Evolutionary conservation across 352 stramenopile species (phyloP).

Genomic region (Globisporangium ultimum): DNA sequence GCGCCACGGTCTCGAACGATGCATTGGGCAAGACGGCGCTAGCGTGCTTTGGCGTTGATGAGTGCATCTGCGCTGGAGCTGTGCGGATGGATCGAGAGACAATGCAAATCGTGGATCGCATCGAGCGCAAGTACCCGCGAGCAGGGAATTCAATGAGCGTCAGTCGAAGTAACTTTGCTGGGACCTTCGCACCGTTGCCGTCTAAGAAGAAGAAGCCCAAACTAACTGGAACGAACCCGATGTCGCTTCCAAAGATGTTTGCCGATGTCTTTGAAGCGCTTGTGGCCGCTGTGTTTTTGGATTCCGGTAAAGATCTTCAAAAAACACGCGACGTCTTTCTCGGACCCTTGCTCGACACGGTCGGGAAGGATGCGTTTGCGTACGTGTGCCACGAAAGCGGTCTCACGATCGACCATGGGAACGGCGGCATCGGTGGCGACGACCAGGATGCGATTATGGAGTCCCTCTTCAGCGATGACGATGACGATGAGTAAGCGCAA

Average conservation of each 20-base stretch:
- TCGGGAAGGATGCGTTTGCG: constrained; percentile 64
- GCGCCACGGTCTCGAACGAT: constrained; percentile 83
- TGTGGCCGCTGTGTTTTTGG: constrained; percentile 83
- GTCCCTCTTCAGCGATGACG: constrained; percentile 18
- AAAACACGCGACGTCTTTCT: constrained; percentile 82
- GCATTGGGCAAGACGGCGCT: constrained; percentile 80
- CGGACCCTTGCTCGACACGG: constrained; percentile 62
- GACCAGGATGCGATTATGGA: constrained; percentile 22
- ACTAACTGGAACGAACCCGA: constrained; percentile 25
- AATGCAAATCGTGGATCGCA: constrained; percentile 37
- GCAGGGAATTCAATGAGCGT: not conserved
- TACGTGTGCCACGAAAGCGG: constrained; percentile 78
- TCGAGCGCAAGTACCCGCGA: constrained; percentile 48
- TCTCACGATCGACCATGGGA: constrained; percentile 27
- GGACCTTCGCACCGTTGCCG: not conserved
- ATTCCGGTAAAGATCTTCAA: constrained; percentile 68
- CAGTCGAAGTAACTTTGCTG: constrained; percentile 7
- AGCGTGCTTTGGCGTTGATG: constrained; percentile 74
- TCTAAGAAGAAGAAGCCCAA: constrained; percentile 17
- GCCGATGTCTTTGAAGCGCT: constrained; percentile 87
- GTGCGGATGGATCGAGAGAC: constrained; percentile 69
- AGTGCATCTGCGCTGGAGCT: constrained; percentile 67
- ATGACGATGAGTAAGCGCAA: not conserved
- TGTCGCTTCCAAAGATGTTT: constrained; percentile 80
- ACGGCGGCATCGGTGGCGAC: constrained; percentile 11